Evolutionary conservation across 208 protist species (phyloP), one percentile per base, ranked within the genome.

Genomic region (Balamuthia mandrillaris): DNA sequence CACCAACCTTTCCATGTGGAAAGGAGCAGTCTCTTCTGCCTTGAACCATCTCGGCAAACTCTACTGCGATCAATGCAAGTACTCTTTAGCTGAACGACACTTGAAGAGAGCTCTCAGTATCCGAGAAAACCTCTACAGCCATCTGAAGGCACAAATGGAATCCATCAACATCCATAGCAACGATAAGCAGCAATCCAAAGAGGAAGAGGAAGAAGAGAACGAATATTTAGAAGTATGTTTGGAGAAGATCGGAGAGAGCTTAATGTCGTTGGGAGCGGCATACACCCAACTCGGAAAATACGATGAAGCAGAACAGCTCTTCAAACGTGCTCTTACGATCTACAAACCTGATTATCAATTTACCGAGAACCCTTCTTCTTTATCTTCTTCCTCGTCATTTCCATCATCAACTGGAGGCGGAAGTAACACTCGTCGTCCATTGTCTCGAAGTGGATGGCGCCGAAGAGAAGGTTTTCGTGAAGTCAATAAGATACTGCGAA

Each of bases 231-330:
- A 39, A 44, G 66, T 54, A 5, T 35, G 52, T 44, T 44, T 27
- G 4, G 66, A 77, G 66, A 77, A 35, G 45, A 44, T 54, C 24
- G 66, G 66, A 35, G 66, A 77, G 27, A 77, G 66, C 45, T 54
- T 77, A 44, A 35, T 77, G 41, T 24, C 66, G 3, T 44, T 77
- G 1, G 66, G 66, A 24, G 45, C 39, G 29, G 27, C 41, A 27
- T 77, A 77, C 27, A 77, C 66, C 18, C 66, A 77, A 42, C 66
- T 77, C 39, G 66, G 66, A 35, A 77, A 77, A 44, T 77, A 77
- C 27, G 66, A 77, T 7, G 66, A 77, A 77, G 66, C 66, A 3
- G 66, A 77, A 35, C 66, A 35, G 0, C 66, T 42, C 41, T 77
- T 77, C 45, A 47, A 77, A 44, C 31, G 27, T 3, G 66, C 39